A percentile compares a stretch with the other conserved stretches of the same genome.
These are phyloP conservation scores for Globisporangium recalcitrans DNA, from an alignment of 352 stramenopile species.

Conservation along the genomic window DNA sequence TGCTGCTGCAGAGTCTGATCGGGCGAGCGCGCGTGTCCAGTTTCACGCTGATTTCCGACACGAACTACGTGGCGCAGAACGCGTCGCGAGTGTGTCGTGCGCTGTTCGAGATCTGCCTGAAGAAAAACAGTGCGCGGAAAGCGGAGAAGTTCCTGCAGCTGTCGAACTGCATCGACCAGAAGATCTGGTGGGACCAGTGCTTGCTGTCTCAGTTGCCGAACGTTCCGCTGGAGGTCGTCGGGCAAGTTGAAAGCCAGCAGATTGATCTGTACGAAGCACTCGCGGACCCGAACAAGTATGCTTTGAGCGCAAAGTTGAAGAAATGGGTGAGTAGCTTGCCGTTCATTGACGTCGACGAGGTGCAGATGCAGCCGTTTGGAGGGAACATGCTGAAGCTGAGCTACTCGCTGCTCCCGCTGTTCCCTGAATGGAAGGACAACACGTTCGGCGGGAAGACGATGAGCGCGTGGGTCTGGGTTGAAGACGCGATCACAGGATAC, in stretches of 20 bases:
- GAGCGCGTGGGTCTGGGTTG: slow-evolving; percentile 97
- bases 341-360: slow-evolving; percentile 59
- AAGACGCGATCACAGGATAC: slow-evolving; percentile 89
- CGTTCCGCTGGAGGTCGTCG: slow-evolving; percentile 83
- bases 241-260: slow-evolving; percentile 77
- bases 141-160: slow-evolving; percentile 93
- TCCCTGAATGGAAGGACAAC: slow-evolving; percentile 64
- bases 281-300: slow-evolving; percentile 28
- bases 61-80: slow-evolving; percentile 99
- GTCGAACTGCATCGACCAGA: slow-evolving; percentile 96
- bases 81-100: slow-evolving; percentile 95
- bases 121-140: slow-evolving; percentile 82
- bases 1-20: slow-evolving; percentile 92
- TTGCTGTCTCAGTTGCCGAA: slow-evolving; percentile 92
- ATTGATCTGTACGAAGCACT: slow-evolving; percentile 63
- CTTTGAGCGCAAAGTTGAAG: slow-evolving; percentile 49
- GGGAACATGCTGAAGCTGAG: slow-evolving; percentile 91
- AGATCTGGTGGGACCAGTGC: slow-evolving; percentile 96
- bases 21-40: slow-evolving; percentile 79
- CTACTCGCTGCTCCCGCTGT: slow-evolving; percentile 72
- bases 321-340: slow-evolving; percentile 66
- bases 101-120: slow-evolving; percentile 98
- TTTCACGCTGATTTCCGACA: slow-evolving; percentile 98
- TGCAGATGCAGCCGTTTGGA: slow-evolving; percentile 94
- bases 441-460: slow-evolving; percentile 51